A percentile compares a stretch with the other conserved stretches of the same genome.
phyloP scores from a whole-genome alignment of 192 early-diverging fungal genomes.

The Rhizoclosmatium globosum region DNA sequence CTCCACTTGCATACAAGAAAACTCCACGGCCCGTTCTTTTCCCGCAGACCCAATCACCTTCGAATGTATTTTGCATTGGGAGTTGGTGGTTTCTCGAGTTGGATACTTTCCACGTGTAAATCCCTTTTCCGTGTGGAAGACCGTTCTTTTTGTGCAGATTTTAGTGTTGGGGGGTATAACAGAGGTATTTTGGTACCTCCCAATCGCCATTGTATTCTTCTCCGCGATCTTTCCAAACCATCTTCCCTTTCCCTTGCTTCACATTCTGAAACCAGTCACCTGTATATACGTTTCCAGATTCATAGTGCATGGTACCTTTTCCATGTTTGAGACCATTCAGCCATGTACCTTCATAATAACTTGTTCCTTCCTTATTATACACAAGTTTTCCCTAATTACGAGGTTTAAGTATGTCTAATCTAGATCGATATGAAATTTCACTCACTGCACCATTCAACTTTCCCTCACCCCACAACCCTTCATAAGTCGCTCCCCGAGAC shows the following conservation, averaged over 20 bases:
- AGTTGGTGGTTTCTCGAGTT: slow-evolving; percentile 44
- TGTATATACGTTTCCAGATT: slow-evolving; percentile 61
- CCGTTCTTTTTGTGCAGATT: slow-evolving; percentile 42
- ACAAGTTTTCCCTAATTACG: slow-evolving; percentile 41
- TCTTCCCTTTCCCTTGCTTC: slow-evolving; percentile 56
- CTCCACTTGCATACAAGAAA: slow-evolving; percentile 63
- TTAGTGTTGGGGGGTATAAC: not conserved
- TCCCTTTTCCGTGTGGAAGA: slow-evolving; percentile 53
- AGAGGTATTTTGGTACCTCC: slow-evolving; percentile 43
- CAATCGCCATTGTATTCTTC: slow-evolving; percentile 62
- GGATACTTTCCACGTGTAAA: slow-evolving; percentile 55
- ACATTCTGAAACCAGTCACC: slow-evolving; percentile 60
- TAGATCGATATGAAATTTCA: not conserved
- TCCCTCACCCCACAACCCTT: slow-evolving; percentile 59
- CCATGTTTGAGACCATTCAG: slow-evolving; percentile 55
- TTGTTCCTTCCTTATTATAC: slow-evolving; percentile 33
- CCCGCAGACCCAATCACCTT: slow-evolving; percentile 58
- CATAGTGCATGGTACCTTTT: slow-evolving; percentile 57
- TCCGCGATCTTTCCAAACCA: slow-evolving; percentile 55
- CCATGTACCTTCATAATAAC: slow-evolving; percentile 54
- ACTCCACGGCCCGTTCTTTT: slow-evolving; percentile 55
- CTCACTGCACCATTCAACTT: slow-evolving; percentile 47
- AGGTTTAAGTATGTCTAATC: not conserved
- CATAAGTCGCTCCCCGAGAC: slow-evolving; percentile 33
- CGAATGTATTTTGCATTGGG: slow-evolving; percentile 57